Evolutionary conservation across 495 filamentous ascomycete species (phyloP).

Genomic region (Melanomma pulvis-pyrius): DNA sequence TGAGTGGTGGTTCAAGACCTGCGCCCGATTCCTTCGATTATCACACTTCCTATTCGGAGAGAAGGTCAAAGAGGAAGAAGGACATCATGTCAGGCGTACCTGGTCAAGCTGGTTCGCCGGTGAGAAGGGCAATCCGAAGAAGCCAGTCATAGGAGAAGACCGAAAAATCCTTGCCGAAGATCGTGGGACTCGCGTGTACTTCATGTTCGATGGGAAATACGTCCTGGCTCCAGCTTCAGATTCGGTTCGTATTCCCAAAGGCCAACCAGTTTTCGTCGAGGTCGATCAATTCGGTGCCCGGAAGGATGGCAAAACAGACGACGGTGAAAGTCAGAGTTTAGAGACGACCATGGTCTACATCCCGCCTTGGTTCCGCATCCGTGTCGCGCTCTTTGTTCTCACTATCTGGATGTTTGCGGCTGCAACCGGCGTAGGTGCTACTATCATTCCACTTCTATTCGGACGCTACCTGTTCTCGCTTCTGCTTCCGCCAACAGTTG

Average conservation of each 20-base stretch:
- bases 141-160: conserved; percentile 52
- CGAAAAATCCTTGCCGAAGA: conserved; percentile 42
- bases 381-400: conserved; percentile 83
- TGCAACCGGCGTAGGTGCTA: conserved; percentile 83
- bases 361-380: conserved; percentile 78
- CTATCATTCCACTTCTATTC: conserved; percentile 80
- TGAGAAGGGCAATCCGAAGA: conserved; percentile 54
- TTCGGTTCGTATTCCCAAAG: conserved; percentile 90
- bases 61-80: conserved; percentile 78
- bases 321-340: conserved; percentile 64
- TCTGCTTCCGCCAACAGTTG: conserved; percentile 65
- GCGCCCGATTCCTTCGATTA: conserved; percentile 76
- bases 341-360: conserved; percentile 83
- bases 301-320: conserved; percentile 62
- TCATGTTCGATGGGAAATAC: conserved; percentile 75
- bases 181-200: conserved; percentile 53
- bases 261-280: conserved; percentile 74
- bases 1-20: conserved; percentile 93
- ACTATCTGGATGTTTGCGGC: conserved; percentile 94
- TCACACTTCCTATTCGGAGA: conserved; percentile 93
- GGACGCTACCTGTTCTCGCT: conserved; percentile 74
- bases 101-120: conserved; percentile 57
- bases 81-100: conserved; percentile 58
- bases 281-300: conserved; percentile 72
- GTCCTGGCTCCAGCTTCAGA: conserved; percentile 90